Evolutionary conservation across 2,329 filamentous ascomycete species (phyloP).

Genomic region (Cladosporium sp.): DNA sequence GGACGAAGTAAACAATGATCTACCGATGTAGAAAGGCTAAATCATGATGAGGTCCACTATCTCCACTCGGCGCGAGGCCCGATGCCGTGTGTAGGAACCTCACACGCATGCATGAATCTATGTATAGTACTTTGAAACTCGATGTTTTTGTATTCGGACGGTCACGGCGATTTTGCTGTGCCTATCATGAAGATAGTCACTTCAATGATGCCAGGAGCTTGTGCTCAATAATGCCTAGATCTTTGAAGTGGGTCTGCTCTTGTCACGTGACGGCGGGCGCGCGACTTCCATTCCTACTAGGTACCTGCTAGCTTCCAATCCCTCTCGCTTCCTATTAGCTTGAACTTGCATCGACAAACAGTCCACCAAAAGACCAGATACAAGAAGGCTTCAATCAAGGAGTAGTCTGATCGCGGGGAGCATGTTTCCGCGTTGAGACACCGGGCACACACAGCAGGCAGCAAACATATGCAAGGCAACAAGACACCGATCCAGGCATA

Average conservation of each 20-base stretch:
- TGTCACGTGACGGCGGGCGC: neutral
- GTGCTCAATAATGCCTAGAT: neutral
- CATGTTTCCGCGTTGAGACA: neutral
- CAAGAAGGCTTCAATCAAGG: neutral
- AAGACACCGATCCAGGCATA: conserved; percentile 1
- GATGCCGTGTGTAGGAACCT: neutral
- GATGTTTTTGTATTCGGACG: too few species aligned
- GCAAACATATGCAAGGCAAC: neutral
- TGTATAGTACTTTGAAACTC: neutral
- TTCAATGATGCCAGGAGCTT: neutral
- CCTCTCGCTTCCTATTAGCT: neutral
- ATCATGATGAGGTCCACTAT: neutral
- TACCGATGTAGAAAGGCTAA: neutral
- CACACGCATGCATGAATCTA: neutral
- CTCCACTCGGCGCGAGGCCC: neutral
- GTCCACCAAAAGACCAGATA: neutral
- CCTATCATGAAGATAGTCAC: neutral
- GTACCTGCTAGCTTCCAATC: too few species aligned
- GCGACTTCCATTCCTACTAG: neutral
- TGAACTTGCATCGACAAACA: neutral
- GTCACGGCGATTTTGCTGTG: neutral
- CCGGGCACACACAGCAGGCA: neutral
- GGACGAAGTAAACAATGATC: neutral
- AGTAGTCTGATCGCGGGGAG: neutral
- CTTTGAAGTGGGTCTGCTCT: neutral